Evolutionary conservation across 2,329 filamentous ascomycete genomes (phyloP).

Genomic region (Stagonosporopsis vannaccii): DNA sequence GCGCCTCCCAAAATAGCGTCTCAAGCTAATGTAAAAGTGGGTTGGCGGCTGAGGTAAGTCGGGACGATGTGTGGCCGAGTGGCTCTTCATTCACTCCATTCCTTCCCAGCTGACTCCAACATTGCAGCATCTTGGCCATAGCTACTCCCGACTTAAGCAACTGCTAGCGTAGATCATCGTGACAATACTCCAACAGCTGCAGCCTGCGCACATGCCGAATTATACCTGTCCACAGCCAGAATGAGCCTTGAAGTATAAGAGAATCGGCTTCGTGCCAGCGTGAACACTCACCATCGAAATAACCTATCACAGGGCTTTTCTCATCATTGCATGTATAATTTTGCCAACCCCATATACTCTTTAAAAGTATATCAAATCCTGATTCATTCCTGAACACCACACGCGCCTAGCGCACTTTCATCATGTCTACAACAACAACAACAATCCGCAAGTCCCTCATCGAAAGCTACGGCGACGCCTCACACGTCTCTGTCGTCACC

Average conservation of each 20-base stretch:
- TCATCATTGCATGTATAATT: neutral
- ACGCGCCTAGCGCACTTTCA: neutral
- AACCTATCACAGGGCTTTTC: neutral
- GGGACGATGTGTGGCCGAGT: constrained; percentile 4
- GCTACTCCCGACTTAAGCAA: neutral
- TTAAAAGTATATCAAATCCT: neutral
- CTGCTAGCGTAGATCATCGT: neutral
- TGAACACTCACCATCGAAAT: neutral
- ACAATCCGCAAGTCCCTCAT: constrained; percentile 57
- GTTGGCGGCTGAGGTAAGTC: constrained; percentile 2
- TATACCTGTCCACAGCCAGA: neutral
- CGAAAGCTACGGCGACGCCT: constrained; percentile 52
- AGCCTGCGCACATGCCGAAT: constrained; percentile 1
- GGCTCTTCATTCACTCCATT: neutral
- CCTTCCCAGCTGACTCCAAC: neutral
- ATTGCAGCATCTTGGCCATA: neutral
- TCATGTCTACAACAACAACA: constrained; percentile 37
- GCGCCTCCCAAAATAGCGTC: neutral
- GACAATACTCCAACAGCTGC: neutral
- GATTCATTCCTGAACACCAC: neutral
- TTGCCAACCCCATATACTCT: too few species aligned
- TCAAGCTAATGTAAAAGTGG: neutral
- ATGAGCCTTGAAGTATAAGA: constrained; percentile 3
- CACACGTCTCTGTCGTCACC: constrained; percentile 48
- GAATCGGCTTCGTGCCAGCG: neutral